Evolutionary conservation across 257 asterid species (phyloP).

Genomic region (Nicotiana knightiana): DNA sequence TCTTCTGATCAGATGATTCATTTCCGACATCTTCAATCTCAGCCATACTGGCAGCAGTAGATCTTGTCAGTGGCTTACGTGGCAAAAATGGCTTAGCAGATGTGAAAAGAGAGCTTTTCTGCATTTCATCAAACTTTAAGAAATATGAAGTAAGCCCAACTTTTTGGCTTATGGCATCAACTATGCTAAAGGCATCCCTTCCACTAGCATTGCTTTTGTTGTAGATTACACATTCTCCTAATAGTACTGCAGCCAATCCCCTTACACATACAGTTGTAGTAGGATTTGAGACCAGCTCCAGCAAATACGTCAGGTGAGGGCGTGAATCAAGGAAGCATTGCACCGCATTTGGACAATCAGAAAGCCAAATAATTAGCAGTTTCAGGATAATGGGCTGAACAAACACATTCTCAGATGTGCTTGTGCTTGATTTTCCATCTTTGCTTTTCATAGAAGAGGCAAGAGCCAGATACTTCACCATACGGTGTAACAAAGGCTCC

Average conservation of each 20-base stretch:
- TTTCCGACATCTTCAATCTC: conserved; percentile 72
- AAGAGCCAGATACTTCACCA: conserved; percentile 86
- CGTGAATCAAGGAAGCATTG: conserved; percentile 77
- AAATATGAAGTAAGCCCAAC: conserved; percentile 73
- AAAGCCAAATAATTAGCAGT: conserved; percentile 73
- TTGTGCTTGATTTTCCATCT: conserved; percentile 47
- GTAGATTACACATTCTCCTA: conserved; percentile 69
- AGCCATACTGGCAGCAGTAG: conserved; percentile 79
- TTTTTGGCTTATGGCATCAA: conserved; percentile 77
- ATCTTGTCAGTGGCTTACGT: conserved; percentile 69
- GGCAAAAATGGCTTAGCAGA: conserved; percentile 56
- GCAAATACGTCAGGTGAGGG: conserved; percentile 81
- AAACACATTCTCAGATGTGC: conserved; percentile 30
- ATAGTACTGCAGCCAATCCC: conserved; percentile 73
- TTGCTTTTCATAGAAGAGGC: conserved; percentile 65
- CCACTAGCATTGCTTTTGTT: conserved; percentile 50
- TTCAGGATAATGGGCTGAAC: conserved; percentile 73
- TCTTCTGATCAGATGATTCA: conserved; percentile 47
- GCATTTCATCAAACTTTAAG: conserved; percentile 73
- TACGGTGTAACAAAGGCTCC: conserved; percentile 84
- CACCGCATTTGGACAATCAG: conserved; percentile 78
- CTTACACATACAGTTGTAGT: conserved; percentile 49
- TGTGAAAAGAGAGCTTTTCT: conserved; percentile 54
- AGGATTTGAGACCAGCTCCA: conserved; percentile 64
- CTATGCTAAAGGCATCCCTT: conserved; percentile 55